Evolutionary conservation across 2,329 filamentous ascomycete species (phyloP).

Genomic region (Aspergillus jensenii): DNA sequence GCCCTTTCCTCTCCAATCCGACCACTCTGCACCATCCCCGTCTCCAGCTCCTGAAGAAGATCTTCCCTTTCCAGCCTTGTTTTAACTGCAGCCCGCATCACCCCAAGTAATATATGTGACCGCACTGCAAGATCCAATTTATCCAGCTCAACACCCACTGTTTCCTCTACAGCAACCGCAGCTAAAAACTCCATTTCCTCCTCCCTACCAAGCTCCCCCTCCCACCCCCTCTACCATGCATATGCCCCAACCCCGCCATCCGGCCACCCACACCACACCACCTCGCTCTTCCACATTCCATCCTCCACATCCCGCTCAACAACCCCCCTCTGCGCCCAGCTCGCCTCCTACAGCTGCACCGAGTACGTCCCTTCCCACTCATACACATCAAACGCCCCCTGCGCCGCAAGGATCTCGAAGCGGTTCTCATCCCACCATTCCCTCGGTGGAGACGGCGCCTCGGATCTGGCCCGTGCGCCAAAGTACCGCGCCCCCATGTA

Average conservation of each 20-base stretch:
- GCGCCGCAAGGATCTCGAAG: no score
- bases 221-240: slow-evolving; percentile 23
- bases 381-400: slow-evolving; percentile 18
- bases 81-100: slow-evolving; percentile 21
- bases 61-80: slow-evolving; percentile 15
- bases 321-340: slow-evolving; percentile 5
- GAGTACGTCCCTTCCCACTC: slow-evolving; percentile 16
- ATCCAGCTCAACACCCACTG: slow-evolving; percentile 15
- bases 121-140: no score
- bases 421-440: no score
- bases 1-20: slow-evolving; percentile 16
- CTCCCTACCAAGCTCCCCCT: slow-evolving; percentile 23
- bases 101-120: slow-evolving; percentile 20
- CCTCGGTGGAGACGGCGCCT: no score
- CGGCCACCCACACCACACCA: slow-evolving; percentile 20
- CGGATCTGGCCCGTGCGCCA: no score
- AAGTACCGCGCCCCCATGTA: no score
- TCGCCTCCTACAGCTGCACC: slow-evolving; percentile 13
- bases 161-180: slow-evolving; percentile 23
- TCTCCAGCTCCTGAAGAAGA: slow-evolving; percentile 21
- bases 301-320: slow-evolving; percentile 15
- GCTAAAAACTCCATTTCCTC: slow-evolving; percentile 22
- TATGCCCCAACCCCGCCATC: slow-evolving; percentile 20
- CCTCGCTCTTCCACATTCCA: slow-evolving; percentile 15
- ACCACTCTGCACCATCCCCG: slow-evolving; percentile 16